Evolutionary conservation across 495 filamentous ascomycete species (phyloP).

Genomic region (Penicillium paxilli): DNA sequence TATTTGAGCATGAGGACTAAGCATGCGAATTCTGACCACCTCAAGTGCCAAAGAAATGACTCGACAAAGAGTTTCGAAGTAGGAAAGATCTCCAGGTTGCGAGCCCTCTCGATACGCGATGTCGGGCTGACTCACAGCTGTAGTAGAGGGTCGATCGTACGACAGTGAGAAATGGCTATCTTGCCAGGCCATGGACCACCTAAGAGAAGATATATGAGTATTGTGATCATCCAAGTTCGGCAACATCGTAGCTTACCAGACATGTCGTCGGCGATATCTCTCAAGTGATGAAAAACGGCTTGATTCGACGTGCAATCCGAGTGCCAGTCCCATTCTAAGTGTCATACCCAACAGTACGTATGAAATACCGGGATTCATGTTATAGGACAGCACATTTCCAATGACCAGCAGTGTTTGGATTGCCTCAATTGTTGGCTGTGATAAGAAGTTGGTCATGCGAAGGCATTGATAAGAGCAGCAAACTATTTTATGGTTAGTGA

Average conservation of each 20-base stretch:
- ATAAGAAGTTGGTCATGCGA: conserved; percentile 61
- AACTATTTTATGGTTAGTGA: conserved; percentile 29
- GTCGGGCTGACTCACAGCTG: conserved; percentile 47
- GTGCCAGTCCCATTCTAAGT: conserved; percentile 56
- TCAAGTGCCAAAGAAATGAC: conserved; percentile 54
- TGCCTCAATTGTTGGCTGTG: conserved; percentile 56
- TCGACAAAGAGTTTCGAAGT: conserved; percentile 55
- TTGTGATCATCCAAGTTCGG: neutral
- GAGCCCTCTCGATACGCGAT: conserved; percentile 46
- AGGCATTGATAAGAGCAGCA: conserved; percentile 66
- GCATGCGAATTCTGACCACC: conserved; percentile 57
- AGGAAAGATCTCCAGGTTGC: conserved; percentile 42
- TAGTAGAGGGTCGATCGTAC: conserved; percentile 58
- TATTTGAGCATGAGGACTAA: conserved; percentile 41
- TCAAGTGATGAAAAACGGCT: conserved; percentile 44
- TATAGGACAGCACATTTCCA: conserved; percentile 62
- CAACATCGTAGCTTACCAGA: conserved; percentile 45
- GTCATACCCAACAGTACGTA: conserved; percentile 60
- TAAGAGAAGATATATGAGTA: conserved; percentile 14
- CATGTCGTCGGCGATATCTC: conserved; percentile 40
- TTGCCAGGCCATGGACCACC: conserved; percentile 65
- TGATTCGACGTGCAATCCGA: conserved; percentile 56
- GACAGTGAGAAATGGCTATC: conserved; percentile 61
- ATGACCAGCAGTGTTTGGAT: conserved; percentile 60
- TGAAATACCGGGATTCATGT: conserved; percentile 64